Evolutionary conservation across 495 filamentous ascomycete genomes (phyloP).

Genomic region (Penicillium antarcticum): DNA sequence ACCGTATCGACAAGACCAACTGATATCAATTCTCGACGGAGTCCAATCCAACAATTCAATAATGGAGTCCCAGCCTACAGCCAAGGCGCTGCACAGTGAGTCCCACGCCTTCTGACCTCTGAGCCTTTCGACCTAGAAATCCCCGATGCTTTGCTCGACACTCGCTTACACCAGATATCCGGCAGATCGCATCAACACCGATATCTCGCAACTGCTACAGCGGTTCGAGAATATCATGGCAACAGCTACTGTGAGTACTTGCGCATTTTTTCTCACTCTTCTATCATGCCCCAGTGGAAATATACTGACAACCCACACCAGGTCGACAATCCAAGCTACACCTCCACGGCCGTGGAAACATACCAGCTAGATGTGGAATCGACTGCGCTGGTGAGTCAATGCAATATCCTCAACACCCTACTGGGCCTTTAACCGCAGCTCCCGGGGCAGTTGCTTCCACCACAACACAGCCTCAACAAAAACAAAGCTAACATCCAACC

Average conservation of each 20-base stretch:
- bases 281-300: background rate
- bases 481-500: background rate
- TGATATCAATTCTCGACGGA: background rate
- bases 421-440: background rate
- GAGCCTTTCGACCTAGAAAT: no score
- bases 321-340: constrained; percentile 38
- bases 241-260: constrained; percentile 47
- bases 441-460: background rate
- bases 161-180: constrained; percentile 10
- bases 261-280: background rate
- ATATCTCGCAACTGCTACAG: constrained; percentile 54
- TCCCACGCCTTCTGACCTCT: background rate
- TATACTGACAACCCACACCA: constrained; percentile 6
- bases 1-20: background rate
- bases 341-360: constrained; percentile 52
- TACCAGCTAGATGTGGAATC: constrained; percentile 64
- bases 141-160: no score
- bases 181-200: constrained; percentile 51
- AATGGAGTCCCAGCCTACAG: constrained; percentile 38
- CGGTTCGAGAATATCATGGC: constrained; percentile 62
- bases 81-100: constrained; percentile 39
- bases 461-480: background rate
- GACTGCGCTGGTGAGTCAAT: constrained; percentile 54
- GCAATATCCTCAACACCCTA: no score
- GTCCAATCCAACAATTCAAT: background rate